Conservation (phyloP, 352 stramenopile genomes). For the Pythium oligandrum region DNA sequence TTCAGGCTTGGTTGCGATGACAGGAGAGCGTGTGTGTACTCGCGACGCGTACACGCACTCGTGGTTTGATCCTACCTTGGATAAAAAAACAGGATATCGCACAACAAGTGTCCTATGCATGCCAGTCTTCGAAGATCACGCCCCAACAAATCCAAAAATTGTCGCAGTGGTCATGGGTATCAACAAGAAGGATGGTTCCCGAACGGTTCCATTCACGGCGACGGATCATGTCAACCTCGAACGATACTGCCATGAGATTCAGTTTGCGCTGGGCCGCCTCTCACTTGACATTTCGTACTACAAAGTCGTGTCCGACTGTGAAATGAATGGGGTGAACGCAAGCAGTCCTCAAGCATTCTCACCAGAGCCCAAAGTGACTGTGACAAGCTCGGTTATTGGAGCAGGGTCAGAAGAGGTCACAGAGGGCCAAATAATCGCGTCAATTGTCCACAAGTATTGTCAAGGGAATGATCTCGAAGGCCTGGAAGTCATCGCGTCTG, state of each 20-base stretch:
- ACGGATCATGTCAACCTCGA: conserved; percentile 40
- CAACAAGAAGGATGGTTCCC: conserved; percentile 64
- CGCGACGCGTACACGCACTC: conserved; percentile 55
- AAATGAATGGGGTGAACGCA: conserved; percentile 14
- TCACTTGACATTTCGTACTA: conserved; percentile 69
- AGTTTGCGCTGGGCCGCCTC: conserved; percentile 54
- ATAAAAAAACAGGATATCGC: conserved; percentile 62
- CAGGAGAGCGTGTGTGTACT: conserved; percentile 40
- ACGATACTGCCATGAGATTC: conserved; percentile 61
- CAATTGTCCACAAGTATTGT: conserved; percentile 58
- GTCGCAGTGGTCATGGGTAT: conserved; percentile 76
- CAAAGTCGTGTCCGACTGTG: conserved; percentile 54
- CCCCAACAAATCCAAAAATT: conserved; percentile 51
- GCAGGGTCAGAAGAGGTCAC: conserved; percentile 19
- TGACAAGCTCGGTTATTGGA: too few species aligned
- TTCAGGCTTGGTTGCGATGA: conserved; percentile 44
- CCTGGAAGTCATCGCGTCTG: conserved; percentile 22
- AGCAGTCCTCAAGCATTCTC: background rate
- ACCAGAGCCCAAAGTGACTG: background rate
- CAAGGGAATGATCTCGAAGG: conserved; percentile 42
- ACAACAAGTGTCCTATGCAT: conserved; percentile 63
- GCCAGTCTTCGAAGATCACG: conserved; percentile 63
- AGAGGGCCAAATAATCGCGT: conserved; percentile 50
- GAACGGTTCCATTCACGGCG: conserved; percentile 43
- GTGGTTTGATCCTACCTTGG: conserved; percentile 54